Evolutionary conservation across 106 monocot species (phyloP).

Genomic region (Dendrobium catenatum): DNA sequence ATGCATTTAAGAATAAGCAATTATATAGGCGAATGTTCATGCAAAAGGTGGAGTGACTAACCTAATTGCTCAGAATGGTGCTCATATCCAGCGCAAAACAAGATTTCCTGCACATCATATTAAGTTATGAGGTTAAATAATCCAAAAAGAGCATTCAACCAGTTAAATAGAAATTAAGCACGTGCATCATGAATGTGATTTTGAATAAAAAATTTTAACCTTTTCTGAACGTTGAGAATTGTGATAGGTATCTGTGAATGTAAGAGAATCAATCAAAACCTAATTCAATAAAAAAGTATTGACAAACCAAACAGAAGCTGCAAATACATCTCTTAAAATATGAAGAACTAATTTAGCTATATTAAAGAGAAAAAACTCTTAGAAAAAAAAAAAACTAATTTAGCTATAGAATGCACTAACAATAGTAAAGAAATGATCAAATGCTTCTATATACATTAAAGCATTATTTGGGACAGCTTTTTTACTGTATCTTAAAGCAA

Average conservation of each 20-base stretch:
- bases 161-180: neutral
- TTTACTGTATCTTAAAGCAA: no score
- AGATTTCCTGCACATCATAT: constrained; percentile 38
- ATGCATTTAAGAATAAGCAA: neutral
- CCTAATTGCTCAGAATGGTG: constrained; percentile 41
- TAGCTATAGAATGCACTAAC: neutral
- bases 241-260: constrained; percentile 23
- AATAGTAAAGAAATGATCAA: no score
- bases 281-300: neutral
- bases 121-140: neutral
- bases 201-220: constrained; percentile 18
- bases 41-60: constrained; percentile 7
- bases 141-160: neutral
- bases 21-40: neutral
- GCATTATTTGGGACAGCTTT: no score
- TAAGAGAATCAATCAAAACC: neutral
- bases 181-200: neutral
- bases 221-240: constrained; percentile 19
- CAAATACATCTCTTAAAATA: neutral
- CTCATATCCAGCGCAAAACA: constrained; percentile 42
- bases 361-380: no score
- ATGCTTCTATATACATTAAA: no score
- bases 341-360: neutral
- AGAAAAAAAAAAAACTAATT: neutral
- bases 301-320: neutral